Evolutionary conservation across 768 basidiomycete genomes (phyloP), one percentile per base, ranked within the genome.

Genomic region (Mycena indigotica): DNA sequence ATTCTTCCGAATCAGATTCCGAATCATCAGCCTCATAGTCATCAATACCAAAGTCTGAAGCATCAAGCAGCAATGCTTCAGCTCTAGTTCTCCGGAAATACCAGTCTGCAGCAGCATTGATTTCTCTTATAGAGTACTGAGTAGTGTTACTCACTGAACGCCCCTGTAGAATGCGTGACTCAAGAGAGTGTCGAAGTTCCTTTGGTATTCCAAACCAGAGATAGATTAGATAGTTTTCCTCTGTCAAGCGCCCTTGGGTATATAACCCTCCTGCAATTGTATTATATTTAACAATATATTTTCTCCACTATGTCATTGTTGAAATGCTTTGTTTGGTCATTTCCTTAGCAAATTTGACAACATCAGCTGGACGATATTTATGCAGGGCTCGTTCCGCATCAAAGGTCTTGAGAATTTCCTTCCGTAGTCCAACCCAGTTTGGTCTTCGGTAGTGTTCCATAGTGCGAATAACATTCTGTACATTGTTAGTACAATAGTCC

Each of bases 141-240:
- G 40, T 26, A 24, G 46, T 35, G 32, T 61, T 52, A 28, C 28
- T 4, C 2, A 53, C 2, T 16, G 52, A 55, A 2, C 44, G 23
- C 2, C 17, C 2, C 3, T 51, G 41, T 28, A 60, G 23, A 23
- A 63, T 29, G 1, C 53, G 23, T 0, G 2, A n/a, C 35, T 63
- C 58, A 3, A 63, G 45, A 4, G 26, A 5, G 0, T 0, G 3
- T 5, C 54, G 41, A 17, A 63, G 25, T 2, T 19, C 17, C 26
- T 26, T 17, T 1, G 53, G 54, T 6, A 63, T 63, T 17, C 62
- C 62, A 39, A 53, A 49, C 58, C 62, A 63, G 23, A 56, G 50
- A 40, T 63, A 60, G 19, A 28, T 50, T 4, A 26, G 25, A 41
- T 51, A 32, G 5, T 45, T 40, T 28, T 41, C 44, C 5, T 26